Percentiles rank a stretch among this genome's conserved stretches.
Evolutionary conservation across 345 rosid genomes (phyloP).

Genomic region (Lepidium sativum): DNA sequence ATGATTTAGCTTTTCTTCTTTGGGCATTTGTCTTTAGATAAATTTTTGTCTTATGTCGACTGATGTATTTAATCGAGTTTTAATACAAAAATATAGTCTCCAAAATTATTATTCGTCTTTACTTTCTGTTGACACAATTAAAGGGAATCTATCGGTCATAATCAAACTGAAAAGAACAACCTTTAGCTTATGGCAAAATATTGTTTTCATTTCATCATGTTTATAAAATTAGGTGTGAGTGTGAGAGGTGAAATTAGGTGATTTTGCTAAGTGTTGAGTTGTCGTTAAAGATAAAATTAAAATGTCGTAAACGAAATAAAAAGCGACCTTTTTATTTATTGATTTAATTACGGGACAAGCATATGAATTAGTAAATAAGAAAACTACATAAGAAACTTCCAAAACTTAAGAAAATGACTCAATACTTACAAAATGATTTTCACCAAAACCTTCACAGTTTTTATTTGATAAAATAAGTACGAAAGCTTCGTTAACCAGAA

Average conservation of each 20-base stretch:
- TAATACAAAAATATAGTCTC: too few species aligned
- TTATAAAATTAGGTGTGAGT: neutral
- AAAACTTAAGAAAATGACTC: neutral
- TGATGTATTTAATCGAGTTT: too few species aligned
- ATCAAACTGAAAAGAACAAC: neutral
- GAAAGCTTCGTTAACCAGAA: neutral
- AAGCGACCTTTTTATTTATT: neutral
- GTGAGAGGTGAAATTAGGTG: neutral
- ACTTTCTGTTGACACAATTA: too few species aligned
- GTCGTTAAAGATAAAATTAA: conserved; percentile 1
- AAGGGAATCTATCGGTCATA: neutral
- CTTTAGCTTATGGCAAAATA: neutral
- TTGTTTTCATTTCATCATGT: neutral
- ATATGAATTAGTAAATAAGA: neutral
- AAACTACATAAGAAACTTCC: neutral
- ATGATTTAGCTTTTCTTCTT: too few species aligned
- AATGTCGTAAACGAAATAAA: neutral
- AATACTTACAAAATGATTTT: neutral
- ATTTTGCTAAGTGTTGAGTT: neutral
- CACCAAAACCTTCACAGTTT: neutral
- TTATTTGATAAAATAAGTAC: neutral
- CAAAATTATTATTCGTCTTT: too few species aligned
- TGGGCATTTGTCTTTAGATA: too few species aligned
- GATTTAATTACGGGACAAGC: neutral
- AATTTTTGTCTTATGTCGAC: too few species aligned